phyloP scores from a whole-genome alignment of 2,329 filamentous ascomycete genomes.

The Trichoderma brevicompactum region DNA sequence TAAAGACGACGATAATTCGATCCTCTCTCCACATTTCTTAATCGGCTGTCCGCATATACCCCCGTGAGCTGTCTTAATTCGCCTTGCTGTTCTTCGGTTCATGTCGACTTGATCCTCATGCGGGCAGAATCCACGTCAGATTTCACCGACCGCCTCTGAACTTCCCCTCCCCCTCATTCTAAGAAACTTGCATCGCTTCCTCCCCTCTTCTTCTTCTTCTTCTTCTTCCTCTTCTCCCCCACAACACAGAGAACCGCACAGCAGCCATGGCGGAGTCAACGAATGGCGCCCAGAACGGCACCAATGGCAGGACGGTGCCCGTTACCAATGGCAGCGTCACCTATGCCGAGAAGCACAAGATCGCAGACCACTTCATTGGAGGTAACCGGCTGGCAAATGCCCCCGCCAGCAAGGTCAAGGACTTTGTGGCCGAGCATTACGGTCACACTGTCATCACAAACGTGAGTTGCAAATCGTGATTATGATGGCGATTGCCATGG shows the following conservation, averaged over 20 bases:
- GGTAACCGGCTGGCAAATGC: conserved; percentile 87
- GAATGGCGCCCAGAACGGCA: conserved; percentile 43
- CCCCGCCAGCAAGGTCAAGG: conserved; percentile 84
- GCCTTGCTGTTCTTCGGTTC: conserved; percentile 7
- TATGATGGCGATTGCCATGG: neutral
- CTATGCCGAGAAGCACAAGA: conserved; percentile 78
- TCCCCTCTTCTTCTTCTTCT: neutral
- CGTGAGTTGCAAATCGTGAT: conserved; percentile 58
- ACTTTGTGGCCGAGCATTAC: conserved; percentile 87
- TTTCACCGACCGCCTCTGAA: conserved; percentile 3
- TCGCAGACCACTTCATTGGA: conserved; percentile 94
- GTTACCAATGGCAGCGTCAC: conserved; percentile 63
- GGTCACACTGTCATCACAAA: conserved; percentile 99
- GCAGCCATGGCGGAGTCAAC: conserved; percentile 54
- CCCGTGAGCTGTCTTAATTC: conserved; percentile 10
- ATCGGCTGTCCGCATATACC: conserved; percentile 16
- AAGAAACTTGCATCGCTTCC: neutral
- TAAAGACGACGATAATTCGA: neutral
- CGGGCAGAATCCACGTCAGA: conserved; percentile 15
- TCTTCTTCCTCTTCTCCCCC: neutral
- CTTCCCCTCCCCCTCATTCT: conserved; percentile 5
- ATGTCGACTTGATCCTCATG: conserved; percentile 9
- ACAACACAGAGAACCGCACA: conserved; percentile 19
- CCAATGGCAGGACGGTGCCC: conserved; percentile 56
- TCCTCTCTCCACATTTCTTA: neutral